phyloP scores from a whole-genome alignment of 345 rosid genomes.

The Kandelia obovata region DNA sequence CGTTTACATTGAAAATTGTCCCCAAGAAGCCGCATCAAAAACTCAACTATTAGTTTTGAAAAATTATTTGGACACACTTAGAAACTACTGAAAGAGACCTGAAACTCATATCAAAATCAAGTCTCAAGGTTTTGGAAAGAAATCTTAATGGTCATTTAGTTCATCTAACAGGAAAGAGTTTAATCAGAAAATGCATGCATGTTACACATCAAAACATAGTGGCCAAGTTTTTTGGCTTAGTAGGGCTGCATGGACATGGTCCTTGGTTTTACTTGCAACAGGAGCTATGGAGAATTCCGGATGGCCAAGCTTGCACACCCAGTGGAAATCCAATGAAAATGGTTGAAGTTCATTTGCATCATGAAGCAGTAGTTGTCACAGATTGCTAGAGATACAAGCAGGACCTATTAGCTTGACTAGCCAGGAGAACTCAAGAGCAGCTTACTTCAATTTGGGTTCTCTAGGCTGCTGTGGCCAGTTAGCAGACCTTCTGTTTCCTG shows the following conservation, averaged over 20 bases:
- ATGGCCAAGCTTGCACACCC: background rate
- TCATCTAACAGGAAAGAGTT: background rate
- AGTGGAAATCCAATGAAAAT: background rate
- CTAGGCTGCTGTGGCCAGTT: slow-evolving; percentile 11
- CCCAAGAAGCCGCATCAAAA: background rate
- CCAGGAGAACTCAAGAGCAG: slow-evolving; percentile 3
- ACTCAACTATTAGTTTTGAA: background rate
- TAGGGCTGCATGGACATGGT: too few relatives aligned
- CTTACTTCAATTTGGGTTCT: slow-evolving; percentile 29
- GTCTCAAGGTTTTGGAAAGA: background rate
- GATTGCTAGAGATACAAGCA: background rate
- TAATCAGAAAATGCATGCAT: background rate
- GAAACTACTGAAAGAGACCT: background rate
- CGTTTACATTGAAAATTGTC: background rate
- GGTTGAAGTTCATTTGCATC: background rate
- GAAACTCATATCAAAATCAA: background rate
- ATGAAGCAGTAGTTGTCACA: background rate
- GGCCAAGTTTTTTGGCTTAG: too few relatives aligned
- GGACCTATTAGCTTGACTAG: background rate
- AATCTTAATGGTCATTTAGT: background rate
- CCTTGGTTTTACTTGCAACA: too few relatives aligned
- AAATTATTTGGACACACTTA: background rate
- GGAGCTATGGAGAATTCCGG: too few relatives aligned
- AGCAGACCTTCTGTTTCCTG: slow-evolving; percentile 17
- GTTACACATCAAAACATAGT: background rate